Conservation (phyloP, 352 stramenopile species). For the Saprolegnia diclina region DNA sequence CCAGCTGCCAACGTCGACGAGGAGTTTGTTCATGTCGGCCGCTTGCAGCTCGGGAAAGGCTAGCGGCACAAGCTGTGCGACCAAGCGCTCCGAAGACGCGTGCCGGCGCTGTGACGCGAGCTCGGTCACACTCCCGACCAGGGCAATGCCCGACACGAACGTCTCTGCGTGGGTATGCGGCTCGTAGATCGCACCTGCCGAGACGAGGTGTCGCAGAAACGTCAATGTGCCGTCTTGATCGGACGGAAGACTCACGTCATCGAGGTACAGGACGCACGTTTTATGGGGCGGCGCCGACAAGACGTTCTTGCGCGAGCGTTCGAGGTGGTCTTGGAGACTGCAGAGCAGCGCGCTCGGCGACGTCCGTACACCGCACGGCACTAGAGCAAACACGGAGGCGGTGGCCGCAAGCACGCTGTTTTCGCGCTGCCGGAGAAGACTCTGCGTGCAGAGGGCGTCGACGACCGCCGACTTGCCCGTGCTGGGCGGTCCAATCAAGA, state of each 20-base stretch:
- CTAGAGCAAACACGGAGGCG: background rate
- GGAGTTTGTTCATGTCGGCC: constrained; percentile 17
- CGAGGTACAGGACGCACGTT: constrained; percentile 13
- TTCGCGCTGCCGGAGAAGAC: background rate
- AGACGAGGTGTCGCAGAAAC: constrained; percentile 10
- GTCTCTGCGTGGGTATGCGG: constrained; percentile 18
- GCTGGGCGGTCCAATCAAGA: constrained; percentile 40
- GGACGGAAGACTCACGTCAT: constrained; percentile 16
- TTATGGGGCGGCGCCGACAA: constrained; percentile 10
- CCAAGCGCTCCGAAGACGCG: background rate
- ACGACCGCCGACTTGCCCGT: constrained; percentile 43
- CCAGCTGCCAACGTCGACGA: constrained; percentile 10
- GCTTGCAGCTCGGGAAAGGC: constrained; percentile 4
- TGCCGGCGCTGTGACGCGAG: background rate
- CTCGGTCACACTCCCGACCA: constrained; percentile 11
- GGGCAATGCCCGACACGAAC: background rate
- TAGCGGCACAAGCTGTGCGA: background rate
- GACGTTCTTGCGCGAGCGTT: constrained; percentile 16
- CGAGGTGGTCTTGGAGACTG: constrained; percentile 16
- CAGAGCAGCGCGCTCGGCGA: background rate
- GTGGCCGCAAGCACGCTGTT: background rate
- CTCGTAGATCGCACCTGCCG: background rate
- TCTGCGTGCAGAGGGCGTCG: constrained; percentile 17
- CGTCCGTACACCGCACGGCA: background rate
- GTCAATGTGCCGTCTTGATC: background rate